phyloP scores from a whole-genome alignment of 164 flowering plant species.

The Berberis thunbergii region DNA sequence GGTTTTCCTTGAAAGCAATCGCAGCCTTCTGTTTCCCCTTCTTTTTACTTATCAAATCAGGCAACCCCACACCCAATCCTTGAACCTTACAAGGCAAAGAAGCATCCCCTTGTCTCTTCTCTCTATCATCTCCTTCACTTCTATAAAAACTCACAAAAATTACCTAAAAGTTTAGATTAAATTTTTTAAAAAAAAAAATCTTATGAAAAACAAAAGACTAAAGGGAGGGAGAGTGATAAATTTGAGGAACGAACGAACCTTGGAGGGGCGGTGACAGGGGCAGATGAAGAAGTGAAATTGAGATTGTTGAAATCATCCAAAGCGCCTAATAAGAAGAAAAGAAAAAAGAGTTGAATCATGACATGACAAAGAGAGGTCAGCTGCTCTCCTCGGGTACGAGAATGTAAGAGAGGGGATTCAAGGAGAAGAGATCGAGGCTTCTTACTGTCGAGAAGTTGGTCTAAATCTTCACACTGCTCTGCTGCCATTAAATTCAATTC shows the following conservation, averaged over 20 bases:
- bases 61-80: constrained; percentile 84
- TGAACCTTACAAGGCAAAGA: constrained; percentile 42
- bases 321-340: constrained; percentile 44
- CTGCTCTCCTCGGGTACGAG: too few relatives aligned
- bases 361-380: neutral
- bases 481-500: constrained; percentile 11
- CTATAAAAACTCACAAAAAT: constrained; percentile 13
- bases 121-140: constrained; percentile 25
- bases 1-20: constrained; percentile 36
- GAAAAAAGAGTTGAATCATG: neutral
- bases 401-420: neutral
- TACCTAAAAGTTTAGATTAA: neutral
- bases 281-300: constrained; percentile 40
- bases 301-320: constrained; percentile 76
- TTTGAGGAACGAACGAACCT: neutral
- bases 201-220: neutral
- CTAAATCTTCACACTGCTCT: constrained; percentile 57
- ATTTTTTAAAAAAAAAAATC: neutral
- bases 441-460: constrained; percentile 83
- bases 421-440: constrained; percentile 2
- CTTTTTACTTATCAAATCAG: constrained; percentile 67
- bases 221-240: constrained; percentile 5
- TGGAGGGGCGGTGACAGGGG: neutral
- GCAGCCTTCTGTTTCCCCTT: constrained; percentile 58
- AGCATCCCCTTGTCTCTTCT: constrained; percentile 17